Evolutionary conservation across 2,329 filamentous ascomycete genomes (phyloP), one percentile per base, ranked within the genome.

Genomic region (Aspergillus piperis): DNA sequence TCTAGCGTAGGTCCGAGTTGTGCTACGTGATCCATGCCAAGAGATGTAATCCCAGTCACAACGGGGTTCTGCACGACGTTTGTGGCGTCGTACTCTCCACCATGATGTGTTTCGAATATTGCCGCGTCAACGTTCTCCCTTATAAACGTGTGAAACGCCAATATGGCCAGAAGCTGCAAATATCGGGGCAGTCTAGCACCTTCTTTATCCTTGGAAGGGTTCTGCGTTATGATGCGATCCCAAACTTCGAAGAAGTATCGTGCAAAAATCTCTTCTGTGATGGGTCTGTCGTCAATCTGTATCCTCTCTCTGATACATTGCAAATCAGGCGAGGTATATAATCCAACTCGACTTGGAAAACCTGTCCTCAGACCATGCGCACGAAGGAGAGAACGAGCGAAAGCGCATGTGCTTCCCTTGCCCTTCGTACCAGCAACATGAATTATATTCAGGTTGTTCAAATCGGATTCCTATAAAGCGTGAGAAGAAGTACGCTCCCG

Each of bases 401-500:
- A 90, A 47, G 88, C 88, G 69, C 88, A 91, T 1, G 88, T 90
- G 68, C 84, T 88, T 32, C 89, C 89, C 74, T 91, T 92, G 6
- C 89, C 89, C 72, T 91, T 91, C 17, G 88, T 91, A 5, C 89
- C 89, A 25, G 88, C 85, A 23, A 92, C 84, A 74, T 91, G 88
- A 42, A 91, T 72, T 25, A 90, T 81, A 66, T 89, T 89, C 30
- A 91, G 76, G 17, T 78, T 78, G 65, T 86, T 76, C 38, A 90
- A 74, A 63, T 87, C 84, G 15, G 30, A 42, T 38, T 66, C 64
- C 70, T 73, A 54, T 49, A 15, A 15, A 49, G 47, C 13, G 21
- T 49, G 47, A 25, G 32, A 55, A 23, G 11, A 19, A n/a, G 54
- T 66, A 4, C 60, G 42, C 10, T 49, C 19, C 21, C 21, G 21